These are phyloP conservation scores for Tetrapisispora namnaoensis DNA, from an alignment of 805 yeast species.

Conservation along the genomic window DNA sequence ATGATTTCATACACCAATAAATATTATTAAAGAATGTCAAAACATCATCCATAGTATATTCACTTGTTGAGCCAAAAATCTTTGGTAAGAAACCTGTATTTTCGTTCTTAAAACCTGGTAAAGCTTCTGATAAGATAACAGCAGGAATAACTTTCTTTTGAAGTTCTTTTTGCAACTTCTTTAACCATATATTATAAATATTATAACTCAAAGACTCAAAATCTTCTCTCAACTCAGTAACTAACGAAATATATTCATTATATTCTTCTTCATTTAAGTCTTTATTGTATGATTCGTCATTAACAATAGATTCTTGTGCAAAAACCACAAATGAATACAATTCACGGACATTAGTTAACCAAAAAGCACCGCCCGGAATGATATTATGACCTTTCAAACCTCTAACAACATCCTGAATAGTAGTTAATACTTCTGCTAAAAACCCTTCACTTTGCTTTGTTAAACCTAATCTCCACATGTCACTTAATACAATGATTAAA, in stretches of 20 bases:
- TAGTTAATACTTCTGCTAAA: conserved; percentile 77
- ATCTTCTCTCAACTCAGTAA: conserved; percentile 87
- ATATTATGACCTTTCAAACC: conserved; percentile 77
- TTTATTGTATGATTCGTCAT: conserved; percentile 65
- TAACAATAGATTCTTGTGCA: conserved; percentile 86
- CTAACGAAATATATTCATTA: conserved; percentile 78
- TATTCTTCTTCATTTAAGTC: conserved; percentile 88
- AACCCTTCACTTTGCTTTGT: conserved; percentile 87
- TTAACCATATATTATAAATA: conserved; percentile 95
- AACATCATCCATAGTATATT: conserved; percentile 90
- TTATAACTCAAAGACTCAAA: conserved; percentile 87
- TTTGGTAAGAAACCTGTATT: conserved; percentile 70
- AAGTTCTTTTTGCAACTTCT: conserved; percentile 80
- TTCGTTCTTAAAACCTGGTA: conserved; percentile 92
- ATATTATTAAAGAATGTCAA: conserved; percentile 81
- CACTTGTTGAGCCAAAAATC: conserved; percentile 61
- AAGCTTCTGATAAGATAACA: conserved; percentile 84
- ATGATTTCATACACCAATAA: conserved; percentile 87
- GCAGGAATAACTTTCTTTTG: conserved; percentile 93
- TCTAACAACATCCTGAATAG: conserved; percentile 76
- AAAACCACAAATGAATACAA: conserved; percentile 87
- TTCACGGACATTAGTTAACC: conserved; percentile 96
- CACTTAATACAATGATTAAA: conserved; percentile 81
- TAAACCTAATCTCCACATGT: conserved; percentile 96
- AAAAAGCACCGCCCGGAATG: conserved; percentile 88